Base-by-base conservation (phyloP, 1,139 yeast genomes). In the Saccharomyces hybrid region DNA sequence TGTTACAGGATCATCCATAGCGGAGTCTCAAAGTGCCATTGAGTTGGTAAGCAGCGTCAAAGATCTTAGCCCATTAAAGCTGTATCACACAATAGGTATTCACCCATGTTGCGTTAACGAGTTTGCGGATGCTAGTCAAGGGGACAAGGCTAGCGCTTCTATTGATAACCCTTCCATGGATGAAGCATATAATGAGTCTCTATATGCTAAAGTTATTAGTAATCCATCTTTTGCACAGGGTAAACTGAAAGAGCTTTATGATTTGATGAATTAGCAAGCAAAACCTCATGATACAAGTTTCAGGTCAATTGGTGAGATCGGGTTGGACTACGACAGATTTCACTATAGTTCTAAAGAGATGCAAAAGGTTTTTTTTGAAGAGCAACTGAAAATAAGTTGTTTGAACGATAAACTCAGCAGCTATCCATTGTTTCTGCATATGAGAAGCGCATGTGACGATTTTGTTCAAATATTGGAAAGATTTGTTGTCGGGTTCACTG, bases 281-380 rank as follows among this genome's bases (percentile, higher is more conserved):
- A 38, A 20, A 2, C 7, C 25, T 16, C 3, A 16, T 1, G 67
- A 72, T 9, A 80, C 84, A n/a, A 78, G 77, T 61, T 69, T 69
- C 41, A 57, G 67, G 29, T 91, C 96, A 2, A 84, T 89, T 71
- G 98, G 98, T 13, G 98, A 91, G 69, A 83, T 90, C 53, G 98
- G 99, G 0, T 76, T 93, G 52, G 99, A 93, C 67, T 93, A 91
- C 68, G 99, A 93, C 68, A 74, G 99, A 56, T 73, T 95, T 53
- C 84, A 87, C 64, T 87, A 82, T 64, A 81, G 96, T 0, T 75
- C 88, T 0, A 81, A 77, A 54, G 82, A 79, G 7, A 81, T 81
- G 58, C 99, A 93, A 68, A 63, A 73, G 48, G 68, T 76, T 34
- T 87, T 83, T 72, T 93, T 93, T 65, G 76, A 75, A 56, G 76